Evolutionary conservation across 495 filamentous ascomycete genomes (phyloP), one percentile per base, ranked within the genome.

Genomic region (Neurospora africana): DNA sequence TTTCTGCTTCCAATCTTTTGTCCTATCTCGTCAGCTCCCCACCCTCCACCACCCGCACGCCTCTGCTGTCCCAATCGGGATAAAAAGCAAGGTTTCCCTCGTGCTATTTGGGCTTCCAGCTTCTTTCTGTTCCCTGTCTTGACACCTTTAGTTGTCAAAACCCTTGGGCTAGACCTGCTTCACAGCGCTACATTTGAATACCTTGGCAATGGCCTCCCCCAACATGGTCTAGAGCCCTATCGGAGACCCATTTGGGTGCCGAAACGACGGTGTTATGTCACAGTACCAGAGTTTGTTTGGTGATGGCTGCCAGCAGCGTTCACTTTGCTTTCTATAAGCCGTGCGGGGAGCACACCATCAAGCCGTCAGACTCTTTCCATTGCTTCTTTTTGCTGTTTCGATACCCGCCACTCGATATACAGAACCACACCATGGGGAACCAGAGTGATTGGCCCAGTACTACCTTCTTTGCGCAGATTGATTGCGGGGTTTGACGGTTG

Each of bases 401-500:
- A 65, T 65, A 33, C 53, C 15, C 53, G 53, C 53, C 53, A 33
- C 53, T 61, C 53, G 53, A 61, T 61, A 33, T 65, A 65, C 23
- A 61, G 23, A 61, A 61, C 23, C n/a, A 17, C 37, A 23, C 35
- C n/a, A 38, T 23, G 15, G 39, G 23, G 0, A 47, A 33, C 35
- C 21, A 30, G 9, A n/a, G 13, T 70, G 68, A 70, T 73, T 73
- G 44, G 68, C n/a, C 15, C 7, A 53, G 6, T 19, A 19, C 21
- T 27, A 40, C 8, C 41, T 21, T 58, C 44, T 43, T 15, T 41
- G 61, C 10, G 38, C 27, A 35, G 38, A 21, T 70, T 15, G n/a
- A n/a, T 11, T 71, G 69, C 69, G 53, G 69, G 69, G 69, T 65
- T 65, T 65, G 53, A 65, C 53, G 23, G 53, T 65, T 65, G 53